Percentiles rank a stretch among this genome's conserved stretches.
Evolutionary conservation across 345 rosid species (phyloP).

Genomic region (Zanthoxylum bungeanum): DNA sequence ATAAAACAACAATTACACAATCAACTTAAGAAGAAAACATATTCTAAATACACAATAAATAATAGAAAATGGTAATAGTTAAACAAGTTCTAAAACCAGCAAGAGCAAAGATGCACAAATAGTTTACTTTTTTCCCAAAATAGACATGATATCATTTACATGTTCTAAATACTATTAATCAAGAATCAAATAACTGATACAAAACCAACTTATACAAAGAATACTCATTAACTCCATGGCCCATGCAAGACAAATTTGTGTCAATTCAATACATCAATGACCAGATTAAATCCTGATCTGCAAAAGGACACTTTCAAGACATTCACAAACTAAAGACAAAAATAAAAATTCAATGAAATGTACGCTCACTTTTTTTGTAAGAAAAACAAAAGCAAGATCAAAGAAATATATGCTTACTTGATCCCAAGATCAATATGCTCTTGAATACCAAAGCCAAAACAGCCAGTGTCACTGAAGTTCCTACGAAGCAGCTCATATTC

Average conservation of each 20-base stretch:
- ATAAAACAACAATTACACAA: too few species aligned
- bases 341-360: not conserved
- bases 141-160: not conserved
- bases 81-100: not conserved
- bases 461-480: conserved; percentile 75
- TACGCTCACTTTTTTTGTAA: too few species aligned
- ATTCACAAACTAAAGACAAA: not conserved
- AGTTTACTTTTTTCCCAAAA: not conserved
- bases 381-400: too few species aligned
- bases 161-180: not conserved
- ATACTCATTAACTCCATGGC: not conserved
- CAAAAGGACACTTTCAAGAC: not conserved
- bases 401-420: conserved; percentile 52
- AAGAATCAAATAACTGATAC: not conserved
- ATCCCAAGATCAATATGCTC: conserved; percentile 79
- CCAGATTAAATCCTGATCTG: not conserved
- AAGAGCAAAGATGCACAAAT: not conserved
- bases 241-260: not conserved
- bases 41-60: too few species aligned
- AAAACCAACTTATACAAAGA: not conserved
- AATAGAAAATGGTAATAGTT: not conserved
- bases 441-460: conserved; percentile 77
- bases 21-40: too few species aligned
- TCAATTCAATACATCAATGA: not conserved
- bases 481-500: conserved; percentile 61